phyloP scores from a whole-genome alignment of 352 stramenopile species.

The Pythium guiyangense region DNA sequence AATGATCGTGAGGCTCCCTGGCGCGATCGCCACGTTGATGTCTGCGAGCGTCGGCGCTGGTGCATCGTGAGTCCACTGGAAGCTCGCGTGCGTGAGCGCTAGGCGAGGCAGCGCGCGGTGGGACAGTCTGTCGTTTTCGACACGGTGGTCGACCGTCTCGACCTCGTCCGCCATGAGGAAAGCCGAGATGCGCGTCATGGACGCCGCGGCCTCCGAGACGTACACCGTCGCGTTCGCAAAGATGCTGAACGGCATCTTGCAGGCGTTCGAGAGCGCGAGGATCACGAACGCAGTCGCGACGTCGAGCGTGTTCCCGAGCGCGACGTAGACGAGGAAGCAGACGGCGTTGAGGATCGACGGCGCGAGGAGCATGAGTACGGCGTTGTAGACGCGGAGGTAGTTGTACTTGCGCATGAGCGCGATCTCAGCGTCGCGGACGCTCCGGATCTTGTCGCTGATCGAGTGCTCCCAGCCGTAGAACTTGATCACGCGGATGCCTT shows the following conservation, averaged over 20 bases:
- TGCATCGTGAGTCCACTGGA: conserved; percentile 25
- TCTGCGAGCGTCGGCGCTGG: conserved; percentile 25
- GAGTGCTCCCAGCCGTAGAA: conserved; percentile 71
- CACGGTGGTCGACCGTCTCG: not conserved
- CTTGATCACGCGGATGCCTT: conserved; percentile 69
- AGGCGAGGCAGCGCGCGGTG: conserved; percentile 5
- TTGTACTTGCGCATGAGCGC: conserved; percentile 41
- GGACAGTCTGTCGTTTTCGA: too few species aligned
- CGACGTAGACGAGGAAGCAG: conserved; percentile 79
- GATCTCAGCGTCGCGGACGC: conserved; percentile 44
- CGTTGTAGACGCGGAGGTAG: conserved; percentile 30
- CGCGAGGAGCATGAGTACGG: conserved; percentile 56
- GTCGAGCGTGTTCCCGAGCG: conserved; percentile 81
- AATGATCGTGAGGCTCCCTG: conserved; percentile 36
- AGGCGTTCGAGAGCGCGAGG: conserved; percentile 82
- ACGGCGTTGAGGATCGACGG: conserved; percentile 90
- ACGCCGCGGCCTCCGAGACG: conserved; percentile 40
- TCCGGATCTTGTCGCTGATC: conserved; percentile 42
- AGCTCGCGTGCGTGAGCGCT: conserved; percentile 21
- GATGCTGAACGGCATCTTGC: conserved; percentile 46
- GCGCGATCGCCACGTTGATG: conserved; percentile 50
- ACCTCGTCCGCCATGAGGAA: conserved; percentile 44
- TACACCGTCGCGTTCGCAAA: conserved; percentile 50
- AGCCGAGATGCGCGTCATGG: conserved; percentile 26
- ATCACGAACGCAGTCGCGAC: conserved; percentile 91